A percentile compares a stretch with the other conserved stretches of the same genome.
phyloP scores from a whole-genome alignment of 148 eudicot genomes.

The Nepenthes mirabilis region DNA sequence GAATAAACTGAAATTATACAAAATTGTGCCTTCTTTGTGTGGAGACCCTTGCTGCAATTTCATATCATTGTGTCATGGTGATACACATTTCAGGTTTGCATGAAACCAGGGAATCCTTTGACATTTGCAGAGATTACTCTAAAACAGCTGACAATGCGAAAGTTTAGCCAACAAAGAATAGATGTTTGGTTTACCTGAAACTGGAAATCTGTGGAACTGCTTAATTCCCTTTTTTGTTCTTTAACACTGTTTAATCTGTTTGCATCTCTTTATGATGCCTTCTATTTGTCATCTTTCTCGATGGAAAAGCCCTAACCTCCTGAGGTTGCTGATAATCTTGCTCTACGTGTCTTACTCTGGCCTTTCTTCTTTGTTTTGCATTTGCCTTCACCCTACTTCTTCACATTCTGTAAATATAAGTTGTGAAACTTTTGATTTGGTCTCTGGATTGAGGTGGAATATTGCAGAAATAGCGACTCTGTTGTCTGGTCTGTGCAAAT shows the following conservation, averaged over 20 bases:
- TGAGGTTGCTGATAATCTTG: constrained; percentile 33
- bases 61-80: no score
- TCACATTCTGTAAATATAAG: no score
- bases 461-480: no score
- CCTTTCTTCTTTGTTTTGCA: constrained; percentile 2
- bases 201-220: constrained; percentile 78
- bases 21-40: no score
- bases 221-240: no score
- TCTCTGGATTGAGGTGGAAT: no score
- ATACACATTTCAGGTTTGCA: constrained; percentile 39
- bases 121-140: constrained; percentile 69
- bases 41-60: no score
- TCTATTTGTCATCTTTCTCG: constrained; percentile 65
- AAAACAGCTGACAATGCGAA: constrained; percentile 14
- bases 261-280: constrained; percentile 88
- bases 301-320: constrained; percentile 55
- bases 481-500: no score
- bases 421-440: no score
- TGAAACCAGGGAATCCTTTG: constrained; percentile 97
- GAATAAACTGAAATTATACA: not conserved
- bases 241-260: constrained; percentile 45
- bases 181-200: constrained; percentile 74
- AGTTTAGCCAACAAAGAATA: constrained; percentile 29
- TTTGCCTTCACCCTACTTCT: not conserved
- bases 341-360: not conserved